Conservation (phyloP, 306 rosid genomes). For the Dalbergia cochinchinensis region DNA sequence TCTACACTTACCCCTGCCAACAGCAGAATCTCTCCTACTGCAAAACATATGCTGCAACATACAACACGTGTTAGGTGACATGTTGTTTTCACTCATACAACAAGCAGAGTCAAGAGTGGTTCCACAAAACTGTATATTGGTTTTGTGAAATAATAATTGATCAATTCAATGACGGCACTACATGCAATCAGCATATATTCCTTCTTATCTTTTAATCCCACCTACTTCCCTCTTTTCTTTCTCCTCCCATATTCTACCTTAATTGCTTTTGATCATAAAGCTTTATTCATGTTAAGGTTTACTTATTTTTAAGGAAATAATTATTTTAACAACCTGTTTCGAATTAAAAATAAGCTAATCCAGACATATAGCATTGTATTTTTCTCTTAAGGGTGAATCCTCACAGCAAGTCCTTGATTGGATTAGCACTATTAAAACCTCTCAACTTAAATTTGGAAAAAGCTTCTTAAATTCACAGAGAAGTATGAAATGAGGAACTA, state of each 20-base stretch:
- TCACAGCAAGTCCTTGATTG: not conserved
- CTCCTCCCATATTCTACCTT: not conserved
- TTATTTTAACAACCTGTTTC: no score
- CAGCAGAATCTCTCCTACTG: constrained; percentile 68
- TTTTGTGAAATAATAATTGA: not conserved
- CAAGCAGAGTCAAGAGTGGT: not conserved
- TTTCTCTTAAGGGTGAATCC: not conserved
- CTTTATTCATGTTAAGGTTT: not conserved
- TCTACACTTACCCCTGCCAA: constrained; percentile 68
- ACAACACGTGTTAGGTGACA: not conserved
- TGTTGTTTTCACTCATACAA: not conserved
- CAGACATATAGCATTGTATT: no score
- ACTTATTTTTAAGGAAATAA: not conserved
- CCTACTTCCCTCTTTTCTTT: not conserved
- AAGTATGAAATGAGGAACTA: not conserved
- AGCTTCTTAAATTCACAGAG: no score
- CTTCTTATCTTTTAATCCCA: not conserved
- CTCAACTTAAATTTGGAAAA: not conserved
- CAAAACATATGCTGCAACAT: constrained; percentile 67
- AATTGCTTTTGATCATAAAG: not conserved
- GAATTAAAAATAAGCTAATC: no score
- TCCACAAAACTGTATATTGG: no score
- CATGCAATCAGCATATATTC: constrained; percentile 3
- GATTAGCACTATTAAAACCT: not conserved
- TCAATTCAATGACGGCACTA: not conserved